Percentiles rank a stretch among this genome's conserved stretches.
phyloP scores from a whole-genome alignment of 2,329 filamentous ascomycete species.

The Scedosporium boydii region DNA sequence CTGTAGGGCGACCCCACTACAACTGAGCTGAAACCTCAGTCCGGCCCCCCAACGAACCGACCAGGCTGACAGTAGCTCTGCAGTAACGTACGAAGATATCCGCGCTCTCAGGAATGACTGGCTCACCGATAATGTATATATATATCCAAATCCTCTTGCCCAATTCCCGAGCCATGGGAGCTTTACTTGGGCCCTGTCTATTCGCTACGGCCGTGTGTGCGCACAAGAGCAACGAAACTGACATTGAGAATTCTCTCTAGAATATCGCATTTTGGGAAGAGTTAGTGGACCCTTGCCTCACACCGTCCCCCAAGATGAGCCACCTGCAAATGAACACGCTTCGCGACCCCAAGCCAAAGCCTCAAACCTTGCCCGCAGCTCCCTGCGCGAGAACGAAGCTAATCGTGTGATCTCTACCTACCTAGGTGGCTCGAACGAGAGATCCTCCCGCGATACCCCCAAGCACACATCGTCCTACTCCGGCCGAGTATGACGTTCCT shows the following conservation, averaged over 20 bases:
- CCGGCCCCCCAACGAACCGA: not conserved
- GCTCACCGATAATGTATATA: slow-evolving; percentile 83
- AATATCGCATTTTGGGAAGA: slow-evolving; percentile 98
- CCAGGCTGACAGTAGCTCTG: not conserved
- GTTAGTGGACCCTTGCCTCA: slow-evolving; percentile 34
- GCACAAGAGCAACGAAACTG: not conserved
- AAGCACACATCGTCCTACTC: slow-evolving; percentile 80
- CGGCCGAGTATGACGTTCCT: slow-evolving; percentile 90
- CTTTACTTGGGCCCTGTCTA: not conserved
- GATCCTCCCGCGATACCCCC: slow-evolving; percentile 67
- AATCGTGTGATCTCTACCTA: not conserved
- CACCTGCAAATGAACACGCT: too few relatives aligned
- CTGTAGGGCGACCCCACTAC: slow-evolving; percentile 14
- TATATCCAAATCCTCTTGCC: slow-evolving; percentile 19
- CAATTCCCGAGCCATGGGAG: not conserved
- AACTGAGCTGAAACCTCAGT: not conserved
- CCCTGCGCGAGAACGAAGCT: slow-evolving; percentile 9
- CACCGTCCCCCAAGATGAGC: too few relatives aligned
- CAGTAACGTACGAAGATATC: slow-evolving; percentile 56
- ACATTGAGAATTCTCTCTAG: slow-evolving; percentile 31
- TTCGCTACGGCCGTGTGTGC: not conserved
- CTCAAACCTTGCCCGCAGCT: too few relatives aligned
- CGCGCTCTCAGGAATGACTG: slow-evolving; percentile 85
- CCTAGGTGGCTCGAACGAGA: slow-evolving; percentile 77
- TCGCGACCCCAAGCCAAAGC: too few relatives aligned